Evolutionary conservation across 2,329 filamentous ascomycete genomes (phyloP), one percentile per base, ranked within the genome.

Genomic region (Ophiocordyceps unilateralis): DNA sequence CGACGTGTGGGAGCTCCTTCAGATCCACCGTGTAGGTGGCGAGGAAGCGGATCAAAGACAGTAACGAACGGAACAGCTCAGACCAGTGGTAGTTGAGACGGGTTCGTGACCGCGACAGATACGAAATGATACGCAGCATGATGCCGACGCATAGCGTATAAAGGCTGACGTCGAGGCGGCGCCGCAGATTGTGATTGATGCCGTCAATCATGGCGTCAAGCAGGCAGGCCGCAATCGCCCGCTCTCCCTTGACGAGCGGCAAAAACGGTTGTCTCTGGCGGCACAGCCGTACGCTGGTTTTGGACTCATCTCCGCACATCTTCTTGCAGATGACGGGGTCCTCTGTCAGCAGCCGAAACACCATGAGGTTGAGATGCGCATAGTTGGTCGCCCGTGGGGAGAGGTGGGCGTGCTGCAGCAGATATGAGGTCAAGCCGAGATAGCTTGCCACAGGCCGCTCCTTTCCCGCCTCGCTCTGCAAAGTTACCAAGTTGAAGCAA

Each of bases 1-100:
- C 71, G n/a, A 88, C 80, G 47, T 81, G 74, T 3, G 75, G 65
- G 37, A 85, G 65, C 30, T 68, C 68, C 50, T 79, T 78, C 23
- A 98, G 67, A 52, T 95, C 88, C 6, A 76, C 64, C 4, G 81
- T 76, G 57, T 98, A 98, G 22, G 82, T 88, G 2, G 83, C 86
- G 39, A 96, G 69, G 65, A 98, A 98, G 38, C 86, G 82, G 49
- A 94, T 78, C 20, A 98, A 78, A 5, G 85, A 82, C 11, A 96
- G 72, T 4, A 98, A 69, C 2, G 84, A 84, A 41, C 88, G 80
- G 77, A 94, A 98, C 23, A 98, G 74, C 54, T 96, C 88, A 1
- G 86, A 79, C 91, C 91, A 98, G 63, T 98, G 91, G 58, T 95
- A 95, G 15, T 70, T 62, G 17, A 96, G 69, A 28, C 91, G 81